Evolutionary conservation across 2,329 filamentous ascomycete genomes (phyloP).

Genomic region (Monosporascus sp.): DNA sequence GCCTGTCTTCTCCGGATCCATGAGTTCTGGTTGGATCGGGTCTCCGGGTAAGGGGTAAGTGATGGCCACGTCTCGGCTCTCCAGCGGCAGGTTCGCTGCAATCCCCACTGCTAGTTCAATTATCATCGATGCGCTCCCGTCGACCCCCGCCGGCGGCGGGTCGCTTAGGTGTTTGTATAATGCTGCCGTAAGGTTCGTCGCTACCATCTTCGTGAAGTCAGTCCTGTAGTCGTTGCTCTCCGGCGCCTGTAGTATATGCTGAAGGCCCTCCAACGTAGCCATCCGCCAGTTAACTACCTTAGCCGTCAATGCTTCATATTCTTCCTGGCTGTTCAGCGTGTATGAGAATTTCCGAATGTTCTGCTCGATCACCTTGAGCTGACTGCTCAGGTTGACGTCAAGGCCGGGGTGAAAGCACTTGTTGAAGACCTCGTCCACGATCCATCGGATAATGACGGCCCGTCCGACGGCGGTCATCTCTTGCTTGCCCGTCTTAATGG

Average conservation of each 20-base stretch:
- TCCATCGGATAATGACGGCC: constrained; percentile 82
- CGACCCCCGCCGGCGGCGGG: constrained; percentile 74
- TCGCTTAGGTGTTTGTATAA: constrained; percentile 71
- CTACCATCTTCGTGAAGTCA: constrained; percentile 65
- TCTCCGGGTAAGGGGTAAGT: constrained; percentile 79
- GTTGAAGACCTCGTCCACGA: constrained; percentile 87
- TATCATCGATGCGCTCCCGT: constrained; percentile 86
- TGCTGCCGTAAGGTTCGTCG: constrained; percentile 61
- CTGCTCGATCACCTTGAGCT: constrained; percentile 80
- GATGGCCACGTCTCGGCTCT: constrained; percentile 85
- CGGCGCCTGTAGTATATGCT: constrained; percentile 60
- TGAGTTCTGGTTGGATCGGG: constrained; percentile 62
- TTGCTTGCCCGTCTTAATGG: constrained; percentile 80
- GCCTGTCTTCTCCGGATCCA: constrained; percentile 77
- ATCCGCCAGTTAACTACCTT: constrained; percentile 93
- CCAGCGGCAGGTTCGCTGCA: constrained; percentile 77
- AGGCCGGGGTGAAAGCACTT: constrained; percentile 88
- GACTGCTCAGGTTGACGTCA: constrained; percentile 67
- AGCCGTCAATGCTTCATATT: constrained; percentile 79
- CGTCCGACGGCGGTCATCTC: constrained; percentile 97
- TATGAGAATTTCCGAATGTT: constrained; percentile 78
- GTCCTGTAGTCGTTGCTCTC: constrained; percentile 62
- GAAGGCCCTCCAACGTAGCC: constrained; percentile 86
- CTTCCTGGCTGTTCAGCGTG: constrained; percentile 71
- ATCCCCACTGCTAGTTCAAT: constrained; percentile 86